Base-by-base conservation (phyloP, 2,329 filamentous ascomycete species). In the Phialocephala sp. region DNA sequence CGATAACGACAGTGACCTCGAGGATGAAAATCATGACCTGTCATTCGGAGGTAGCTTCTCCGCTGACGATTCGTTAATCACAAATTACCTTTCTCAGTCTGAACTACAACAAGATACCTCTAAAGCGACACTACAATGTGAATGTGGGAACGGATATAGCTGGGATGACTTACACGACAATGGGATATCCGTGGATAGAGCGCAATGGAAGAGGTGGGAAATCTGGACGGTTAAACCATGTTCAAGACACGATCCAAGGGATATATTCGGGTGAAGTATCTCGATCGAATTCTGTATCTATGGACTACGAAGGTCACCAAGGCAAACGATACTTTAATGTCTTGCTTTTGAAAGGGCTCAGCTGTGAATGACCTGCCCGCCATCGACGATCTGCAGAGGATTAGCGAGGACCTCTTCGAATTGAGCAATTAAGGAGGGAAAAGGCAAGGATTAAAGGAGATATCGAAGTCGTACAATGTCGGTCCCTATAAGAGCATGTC, bases 181-280 rank as follows among this genome's bases (percentile, higher is more conserved):
- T 68, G 83, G 83, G 0, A 66, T 76, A 3, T 74, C 73, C 45
- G 82, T 85, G 4, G 79, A 77, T n/a, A 80, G 81, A 67, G 71
- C 75, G 41, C 82, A 85, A 70, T 79, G 84, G 60, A 85, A 85
- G 70, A 77, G 80, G 61, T 86, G 84, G 84, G 83, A 87, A 73
- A 80, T 80, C 69, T 87, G 84, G 84, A 82, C 83, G 14, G 72
- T 85, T 14, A 76, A 81, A 56, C 75, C 80, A 67, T 85, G 83
- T 75, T 36, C 43, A 22, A 62, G 54, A 22, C 71, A 72, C 59
- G 69, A 72, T 56, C n/a, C n/a, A n/a, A 32, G 6, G 6, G 6
- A 32, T 27, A 39, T 11, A 27, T 22, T 55, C 62, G 47, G 65
- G 77, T 63, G 8, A 32, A 24, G 50, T 22, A 8, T 8, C 35